Evolutionary conservation across 2,329 filamentous ascomycete species (phyloP).

Genomic region (Claviceps sp.): DNA sequence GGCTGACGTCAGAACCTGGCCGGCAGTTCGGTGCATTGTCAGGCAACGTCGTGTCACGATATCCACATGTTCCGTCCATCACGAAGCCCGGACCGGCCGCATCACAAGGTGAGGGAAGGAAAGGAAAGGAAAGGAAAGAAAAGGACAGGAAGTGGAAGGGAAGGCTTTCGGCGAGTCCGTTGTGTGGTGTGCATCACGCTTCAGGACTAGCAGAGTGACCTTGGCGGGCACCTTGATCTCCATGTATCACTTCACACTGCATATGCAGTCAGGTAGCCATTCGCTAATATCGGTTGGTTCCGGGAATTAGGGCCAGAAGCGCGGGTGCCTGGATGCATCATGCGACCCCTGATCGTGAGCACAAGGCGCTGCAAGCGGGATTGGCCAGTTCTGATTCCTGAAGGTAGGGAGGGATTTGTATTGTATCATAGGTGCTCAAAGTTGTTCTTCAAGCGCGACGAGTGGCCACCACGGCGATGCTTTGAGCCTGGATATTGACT

Average conservation of each 20-base stretch:
- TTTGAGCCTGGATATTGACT: not conserved
- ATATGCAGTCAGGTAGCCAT: not conserved
- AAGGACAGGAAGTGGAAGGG: no score
- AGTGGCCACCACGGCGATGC: not conserved
- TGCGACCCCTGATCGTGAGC: not conserved
- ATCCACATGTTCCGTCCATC: not conserved
- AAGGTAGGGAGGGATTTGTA: not conserved
- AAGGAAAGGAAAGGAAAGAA: not conserved
- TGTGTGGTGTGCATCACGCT: no score
- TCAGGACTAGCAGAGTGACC: not conserved
- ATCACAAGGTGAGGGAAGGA: not conserved
- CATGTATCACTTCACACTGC: not conserved
- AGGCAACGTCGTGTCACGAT: not conserved
- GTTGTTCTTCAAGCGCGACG: not conserved
- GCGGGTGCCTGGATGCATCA: not conserved
- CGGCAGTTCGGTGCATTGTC: not conserved
- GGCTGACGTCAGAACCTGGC: not conserved
- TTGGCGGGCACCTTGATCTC: not conserved
- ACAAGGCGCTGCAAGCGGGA: slow-evolving; percentile 1
- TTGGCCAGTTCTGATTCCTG: not conserved
- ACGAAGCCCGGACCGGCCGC: not conserved
- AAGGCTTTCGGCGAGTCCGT: no score
- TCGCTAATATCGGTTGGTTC: slow-evolving; percentile 2
- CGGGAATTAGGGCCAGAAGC: slow-evolving; percentile 4
- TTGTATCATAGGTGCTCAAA: not conserved